Evolutionary conservation across 23 red algal species (phyloP).

Genomic region (Gracilariopsis chorda): DNA sequence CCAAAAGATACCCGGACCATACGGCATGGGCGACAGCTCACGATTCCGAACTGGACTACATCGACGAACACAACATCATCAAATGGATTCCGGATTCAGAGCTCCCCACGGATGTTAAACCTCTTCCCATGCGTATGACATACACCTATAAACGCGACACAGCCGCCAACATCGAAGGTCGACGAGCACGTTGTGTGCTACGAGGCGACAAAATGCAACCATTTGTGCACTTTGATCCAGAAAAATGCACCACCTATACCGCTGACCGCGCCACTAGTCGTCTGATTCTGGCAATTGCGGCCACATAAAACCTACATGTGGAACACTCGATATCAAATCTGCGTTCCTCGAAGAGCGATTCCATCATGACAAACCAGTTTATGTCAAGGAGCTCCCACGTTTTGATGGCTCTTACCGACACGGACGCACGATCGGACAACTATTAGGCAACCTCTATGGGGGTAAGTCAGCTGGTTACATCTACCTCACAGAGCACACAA

Average conservation of each 20-base stretch:
- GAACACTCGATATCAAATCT: conserved; percentile 18
- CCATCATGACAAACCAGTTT: background rate
- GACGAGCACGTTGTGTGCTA: background rate
- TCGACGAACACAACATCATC: background rate
- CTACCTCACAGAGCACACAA: background rate
- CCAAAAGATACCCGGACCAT: background rate
- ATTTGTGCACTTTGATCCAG: background rate
- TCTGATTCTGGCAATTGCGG: conserved; percentile 10
- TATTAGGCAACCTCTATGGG: background rate
- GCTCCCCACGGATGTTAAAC: background rate
- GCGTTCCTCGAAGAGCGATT: background rate
- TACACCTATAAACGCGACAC: conserved; percentile 20
- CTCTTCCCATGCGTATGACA: background rate
- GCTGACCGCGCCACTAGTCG: background rate
- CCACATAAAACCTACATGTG: background rate
- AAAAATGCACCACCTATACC: background rate
- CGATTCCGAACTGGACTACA: conserved; percentile 9
- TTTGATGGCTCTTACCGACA: background rate
- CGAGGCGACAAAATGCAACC: conserved; percentile 13
- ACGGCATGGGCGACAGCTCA: background rate
- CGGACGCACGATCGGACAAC: background rate
- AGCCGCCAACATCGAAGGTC: background rate
- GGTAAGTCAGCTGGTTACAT: background rate
- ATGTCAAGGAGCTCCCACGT: background rate
- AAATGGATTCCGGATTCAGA: background rate